Base-by-base conservation (phyloP, 2,329 filamentous ascomycete genomes). In the Phyllosticta paracitricarpa region DNA sequence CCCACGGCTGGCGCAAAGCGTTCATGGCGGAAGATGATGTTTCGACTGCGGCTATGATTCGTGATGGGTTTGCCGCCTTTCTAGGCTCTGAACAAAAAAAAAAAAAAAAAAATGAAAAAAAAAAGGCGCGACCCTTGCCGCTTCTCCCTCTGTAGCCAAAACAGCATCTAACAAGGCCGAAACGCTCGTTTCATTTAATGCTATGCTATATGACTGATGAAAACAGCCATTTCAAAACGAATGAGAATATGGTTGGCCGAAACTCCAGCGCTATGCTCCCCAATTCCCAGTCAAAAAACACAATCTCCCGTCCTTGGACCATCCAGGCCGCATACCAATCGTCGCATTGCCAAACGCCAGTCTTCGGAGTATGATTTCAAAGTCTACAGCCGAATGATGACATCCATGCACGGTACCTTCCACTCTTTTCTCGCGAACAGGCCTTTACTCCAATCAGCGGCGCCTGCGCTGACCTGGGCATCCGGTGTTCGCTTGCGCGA, bases 361-460 rank as follows among this genome's bases (percentile, higher is more conserved):
- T 53, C 8, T 53, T 53, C 53, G 24, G 12, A 33, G 4, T 30
- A 8, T 30, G 28, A 30, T 30, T 22, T 30, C 28, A 33, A 17
- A 56, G 17, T 28, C 40, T 51, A 94, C 65, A 96, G 77, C 65
- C 89, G 81, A 59, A 97, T 85, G 68, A 92, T 86, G 30, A 97
- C 84, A 74, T 96, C 91, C 75, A 99, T 82, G 73, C 92, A 97
- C 62, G 93, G 91, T 65, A 99, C 83, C 68, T 89, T 84, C 89
- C 93, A 96, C 73, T 97, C 92, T 68, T 89, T 85, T 74, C 85
- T 84, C 3, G 91, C 92, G 57, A 96, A 75, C 57, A 96, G 75
- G 69, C 85, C 91, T 67, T 91, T 83, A 7, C 61, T 54, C 40
- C 53, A 59, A 4, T 59, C 57, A 1, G 35, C 52, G 22, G 35